phyloP scores from a whole-genome alignment of 306 rosid species.

The Corylus americana region DNA sequence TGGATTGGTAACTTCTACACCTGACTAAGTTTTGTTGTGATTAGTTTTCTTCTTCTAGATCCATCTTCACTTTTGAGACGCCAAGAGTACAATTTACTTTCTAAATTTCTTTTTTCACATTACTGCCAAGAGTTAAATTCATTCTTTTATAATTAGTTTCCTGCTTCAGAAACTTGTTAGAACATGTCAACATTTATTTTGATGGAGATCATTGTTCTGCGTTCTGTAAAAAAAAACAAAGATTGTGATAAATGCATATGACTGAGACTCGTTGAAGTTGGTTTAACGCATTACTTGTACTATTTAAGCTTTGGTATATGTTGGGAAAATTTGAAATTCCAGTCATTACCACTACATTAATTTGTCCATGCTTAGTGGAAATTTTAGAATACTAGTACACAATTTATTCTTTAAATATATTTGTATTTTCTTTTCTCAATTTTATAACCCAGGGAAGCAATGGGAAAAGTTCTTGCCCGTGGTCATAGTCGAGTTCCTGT shows the following conservation, averaged over 20 bases:
- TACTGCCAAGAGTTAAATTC: background rate
- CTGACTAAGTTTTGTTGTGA: background rate
- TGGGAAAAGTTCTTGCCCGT: slow-evolving; percentile 95
- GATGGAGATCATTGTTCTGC: background rate
- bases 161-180: background rate
- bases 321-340: background rate
- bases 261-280: background rate
- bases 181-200: background rate
- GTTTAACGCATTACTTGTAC: background rate
- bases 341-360: background rate
- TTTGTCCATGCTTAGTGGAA: slow-evolving; percentile 10
- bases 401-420: background rate
- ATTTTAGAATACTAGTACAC: background rate
- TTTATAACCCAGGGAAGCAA: slow-evolving; percentile 79
- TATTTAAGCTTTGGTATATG: background rate
- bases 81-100: background rate
- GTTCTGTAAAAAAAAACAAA: background rate
- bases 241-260: background rate
- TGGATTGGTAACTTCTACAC: slow-evolving; percentile 75
- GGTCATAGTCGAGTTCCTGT: slow-evolving; percentile 99
- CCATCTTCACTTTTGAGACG: background rate
- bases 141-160: background rate
- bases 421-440: background rate
- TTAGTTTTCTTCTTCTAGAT: background rate
- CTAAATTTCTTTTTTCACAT: background rate